These are phyloP conservation scores for Talaromyces albobiverticillius DNA, from an alignment of 2,329 filamentous ascomycete species.

Conservation along the genomic window DNA sequence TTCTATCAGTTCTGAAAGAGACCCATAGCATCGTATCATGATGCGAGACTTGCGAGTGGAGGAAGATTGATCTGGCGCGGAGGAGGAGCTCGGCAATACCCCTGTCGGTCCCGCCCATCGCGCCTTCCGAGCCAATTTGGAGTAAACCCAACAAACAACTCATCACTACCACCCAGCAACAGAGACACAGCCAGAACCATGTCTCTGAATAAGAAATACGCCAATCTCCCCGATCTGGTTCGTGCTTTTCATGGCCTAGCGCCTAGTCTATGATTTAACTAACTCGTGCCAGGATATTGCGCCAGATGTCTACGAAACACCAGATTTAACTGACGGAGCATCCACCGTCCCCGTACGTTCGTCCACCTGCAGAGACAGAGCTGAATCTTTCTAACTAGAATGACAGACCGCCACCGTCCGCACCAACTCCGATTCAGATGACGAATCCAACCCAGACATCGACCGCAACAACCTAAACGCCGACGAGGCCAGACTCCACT, in stretches of 20 bases:
- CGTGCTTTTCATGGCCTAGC: too few species aligned
- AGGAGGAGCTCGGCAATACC: too few species aligned
- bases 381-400: conserved; percentile 28
- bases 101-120: too few species aligned
- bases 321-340: conserved; percentile 84
- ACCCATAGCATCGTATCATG: too few species aligned
- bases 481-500: conserved; percentile 74
- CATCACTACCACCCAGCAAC: not conserved
- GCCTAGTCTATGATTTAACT: too few species aligned
- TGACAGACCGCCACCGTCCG: conserved; percentile 54
- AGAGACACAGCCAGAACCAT: conserved; percentile 42
- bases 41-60: too few species aligned
- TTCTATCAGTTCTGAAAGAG: too few species aligned
- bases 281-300: conserved; percentile 68
- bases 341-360: conserved; percentile 73
- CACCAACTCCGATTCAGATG: conserved; percentile 57
- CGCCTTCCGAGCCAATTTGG: too few species aligned
- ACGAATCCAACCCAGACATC: conserved; percentile 62
- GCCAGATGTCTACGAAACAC: conserved; percentile 95
- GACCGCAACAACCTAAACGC: conserved; percentile 73
- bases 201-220: conserved; percentile 78
- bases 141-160: not conserved
- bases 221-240: conserved; percentile 75
- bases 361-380: too few species aligned
- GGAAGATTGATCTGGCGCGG: too few species aligned